phyloP scores from a whole-genome alignment of 2,329 filamentous ascomycete genomes.

The Didymella arachidicola region DNA sequence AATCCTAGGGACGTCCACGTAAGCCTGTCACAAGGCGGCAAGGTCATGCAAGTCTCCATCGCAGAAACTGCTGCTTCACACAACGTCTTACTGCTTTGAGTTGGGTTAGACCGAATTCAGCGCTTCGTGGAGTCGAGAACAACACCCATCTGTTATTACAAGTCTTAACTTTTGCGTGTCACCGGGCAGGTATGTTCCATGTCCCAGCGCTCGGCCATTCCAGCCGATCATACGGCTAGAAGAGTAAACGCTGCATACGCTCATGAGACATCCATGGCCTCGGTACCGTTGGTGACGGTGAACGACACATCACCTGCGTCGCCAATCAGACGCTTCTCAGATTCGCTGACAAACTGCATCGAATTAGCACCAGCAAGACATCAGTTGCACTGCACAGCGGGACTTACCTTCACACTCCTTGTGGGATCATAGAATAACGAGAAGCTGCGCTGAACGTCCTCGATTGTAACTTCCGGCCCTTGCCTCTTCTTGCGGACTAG shows the following conservation, averaged over 20 bases:
- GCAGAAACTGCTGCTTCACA: not conserved
- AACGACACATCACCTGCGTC: slow-evolving; percentile 83
- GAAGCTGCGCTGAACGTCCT: slow-evolving; percentile 94
- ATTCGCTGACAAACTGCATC: slow-evolving; percentile 77
- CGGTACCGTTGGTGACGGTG: slow-evolving; percentile 60
- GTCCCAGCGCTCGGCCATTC: slow-evolving; percentile 33
- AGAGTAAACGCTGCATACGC: slow-evolving; percentile 9
- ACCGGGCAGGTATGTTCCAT: slow-evolving; percentile 19
- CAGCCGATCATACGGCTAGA: slow-evolving; percentile 34
- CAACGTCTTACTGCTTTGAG: not conserved
- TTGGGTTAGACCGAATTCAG: not conserved
- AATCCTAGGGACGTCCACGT: not conserved
- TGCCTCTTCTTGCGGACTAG: slow-evolving; percentile 85
- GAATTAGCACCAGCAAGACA: slow-evolving; percentile 26
- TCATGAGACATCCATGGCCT: slow-evolving; percentile 74
- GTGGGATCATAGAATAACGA: slow-evolving; percentile 89
- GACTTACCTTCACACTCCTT: slow-evolving; percentile 74
- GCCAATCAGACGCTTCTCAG: slow-evolving; percentile 91
- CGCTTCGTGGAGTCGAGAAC: slow-evolving; percentile 1
- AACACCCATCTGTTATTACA: slow-evolving; percentile 11
- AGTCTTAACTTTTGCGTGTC: slow-evolving; percentile 19
- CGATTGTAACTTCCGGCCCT: slow-evolving; percentile 80
- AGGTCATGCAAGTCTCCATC: slow-evolving; percentile 5
- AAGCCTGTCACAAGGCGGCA: slow-evolving; percentile 9
- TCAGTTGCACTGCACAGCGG: not conserved